Evolutionary conservation across 805 yeast species (phyloP).

Genomic region (Candida methanosorbosa): DNA sequence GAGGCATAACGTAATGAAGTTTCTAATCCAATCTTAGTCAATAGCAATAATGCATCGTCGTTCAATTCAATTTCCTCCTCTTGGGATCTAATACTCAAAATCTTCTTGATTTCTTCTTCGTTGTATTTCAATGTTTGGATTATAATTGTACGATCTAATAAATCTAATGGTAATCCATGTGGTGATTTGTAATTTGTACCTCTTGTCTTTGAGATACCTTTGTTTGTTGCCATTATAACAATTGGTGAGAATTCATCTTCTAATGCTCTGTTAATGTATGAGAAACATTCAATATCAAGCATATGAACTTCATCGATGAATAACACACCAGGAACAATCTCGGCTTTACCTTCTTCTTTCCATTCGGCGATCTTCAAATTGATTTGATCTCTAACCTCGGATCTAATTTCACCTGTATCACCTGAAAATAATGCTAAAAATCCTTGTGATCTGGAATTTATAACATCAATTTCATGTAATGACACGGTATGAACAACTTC

Average conservation of each 20-base stretch:
- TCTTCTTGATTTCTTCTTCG: slow-evolving; percentile 78
- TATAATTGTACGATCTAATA: slow-evolving; percentile 88
- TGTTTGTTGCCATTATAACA: slow-evolving; percentile 95
- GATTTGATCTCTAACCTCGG: slow-evolving; percentile 93
- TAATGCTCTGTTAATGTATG: slow-evolving; percentile 89
- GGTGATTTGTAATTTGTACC: slow-evolving; percentile 93
- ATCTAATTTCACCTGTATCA: slow-evolving; percentile 94
- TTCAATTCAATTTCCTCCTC: slow-evolving; percentile 88
- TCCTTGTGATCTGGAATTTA: slow-evolving; percentile 96
- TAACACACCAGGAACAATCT: slow-evolving; percentile 93
- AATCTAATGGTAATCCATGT: slow-evolving; percentile 94
- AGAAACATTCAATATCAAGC: slow-evolving; percentile 95
- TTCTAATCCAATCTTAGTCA: slow-evolving; percentile 84
- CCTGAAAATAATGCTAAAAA: slow-evolving; percentile 92
- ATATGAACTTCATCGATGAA: slow-evolving; percentile 98
- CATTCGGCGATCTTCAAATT: slow-evolving; percentile 96
- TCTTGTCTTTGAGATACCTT: slow-evolving; percentile 89
- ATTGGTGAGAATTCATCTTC: slow-evolving; percentile 97
- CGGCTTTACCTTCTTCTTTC: slow-evolving; percentile 98
- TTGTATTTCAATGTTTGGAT: slow-evolving; percentile 77
- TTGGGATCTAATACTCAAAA: slow-evolving; percentile 80
- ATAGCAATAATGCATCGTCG: slow-evolving; percentile 74
- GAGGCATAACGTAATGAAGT: slow-evolving; percentile 90
- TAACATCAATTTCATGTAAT: slow-evolving; percentile 93
- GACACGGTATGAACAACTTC: slow-evolving; percentile 98